Conservation (phyloP, 257 asterid species). For the Fraxinus excelsior region DNA sequence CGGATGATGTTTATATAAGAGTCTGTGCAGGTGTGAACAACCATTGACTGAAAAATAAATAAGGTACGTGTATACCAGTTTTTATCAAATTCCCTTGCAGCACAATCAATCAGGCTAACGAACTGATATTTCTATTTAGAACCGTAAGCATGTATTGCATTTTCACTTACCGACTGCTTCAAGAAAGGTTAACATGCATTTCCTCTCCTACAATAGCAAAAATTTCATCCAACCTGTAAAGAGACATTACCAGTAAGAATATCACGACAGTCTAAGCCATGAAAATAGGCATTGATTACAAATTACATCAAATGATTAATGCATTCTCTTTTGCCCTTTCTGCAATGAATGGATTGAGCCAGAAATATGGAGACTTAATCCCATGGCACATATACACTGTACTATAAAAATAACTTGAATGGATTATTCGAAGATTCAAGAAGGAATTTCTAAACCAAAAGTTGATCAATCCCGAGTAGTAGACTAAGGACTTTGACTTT, state of each 20-base stretch:
- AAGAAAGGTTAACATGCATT: constrained; percentile 55
- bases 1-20: neutral
- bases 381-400: neutral
- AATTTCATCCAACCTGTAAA: constrained; percentile 64
- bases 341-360: neutral
- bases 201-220: constrained; percentile 61
- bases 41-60: neutral
- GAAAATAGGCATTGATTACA: neutral
- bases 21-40: neutral
- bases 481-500: neutral
- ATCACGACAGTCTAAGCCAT: neutral
- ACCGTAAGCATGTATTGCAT: neutral
- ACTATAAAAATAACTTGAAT: neutral
- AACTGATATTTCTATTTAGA: neutral
- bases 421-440: neutral
- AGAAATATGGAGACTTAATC: neutral
- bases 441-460: neutral
- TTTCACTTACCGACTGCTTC: constrained; percentile 29
- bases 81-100: neutral
- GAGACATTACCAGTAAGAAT: constrained; percentile 7
- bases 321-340: neutral
- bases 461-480: neutral
- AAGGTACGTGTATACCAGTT: neutral
- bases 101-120: neutral
- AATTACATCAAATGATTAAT: neutral